These are phyloP conservation scores for Ensete glaucum DNA, from an alignment of 176 grass and related monocot species.

Conservation along the genomic window DNA sequence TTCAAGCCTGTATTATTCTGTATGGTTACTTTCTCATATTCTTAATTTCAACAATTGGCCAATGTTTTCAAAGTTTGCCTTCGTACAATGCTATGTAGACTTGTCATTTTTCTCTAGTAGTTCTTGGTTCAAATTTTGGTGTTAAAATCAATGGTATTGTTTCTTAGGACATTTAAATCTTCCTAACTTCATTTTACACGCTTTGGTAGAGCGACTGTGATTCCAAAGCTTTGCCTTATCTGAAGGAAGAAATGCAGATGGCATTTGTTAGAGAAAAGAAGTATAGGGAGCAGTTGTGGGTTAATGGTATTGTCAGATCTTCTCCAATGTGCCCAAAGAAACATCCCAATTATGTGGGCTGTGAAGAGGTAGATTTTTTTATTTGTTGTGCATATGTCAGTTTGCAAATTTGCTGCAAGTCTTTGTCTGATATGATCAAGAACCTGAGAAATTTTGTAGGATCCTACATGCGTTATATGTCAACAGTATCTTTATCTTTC, in stretches of 20 bases:
- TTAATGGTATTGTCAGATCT: conserved; percentile 66
- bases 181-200: not conserved
- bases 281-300: conserved; percentile 65
- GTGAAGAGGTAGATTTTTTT: conserved; percentile 58
- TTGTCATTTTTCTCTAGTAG: not conserved
- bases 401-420: not conserved
- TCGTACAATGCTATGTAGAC: not conserved
- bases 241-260: conserved; percentile 65
- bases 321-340: conserved; percentile 45
- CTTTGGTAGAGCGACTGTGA: conserved; percentile 47
- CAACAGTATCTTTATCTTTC: conserved; percentile 90
- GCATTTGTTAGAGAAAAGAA: conserved; percentile 63
- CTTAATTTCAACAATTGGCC: not conserved
- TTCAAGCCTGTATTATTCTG: not conserved
- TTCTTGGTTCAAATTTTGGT: not conserved
- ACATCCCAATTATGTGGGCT: conserved; percentile 58
- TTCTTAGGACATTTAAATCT: not conserved
- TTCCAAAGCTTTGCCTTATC: conserved; percentile 42
- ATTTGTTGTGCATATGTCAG: not conserved
- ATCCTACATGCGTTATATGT: conserved; percentile 79
- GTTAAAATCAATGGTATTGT: not conserved
- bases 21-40: not conserved
- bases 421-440: conserved; percentile 21
- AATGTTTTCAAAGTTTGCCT: not conserved
- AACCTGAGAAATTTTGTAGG: conserved; percentile 41